Conservation (phyloP, 2,329 filamentous ascomycete species). For the Phaeosphaeria sp. region DNA sequence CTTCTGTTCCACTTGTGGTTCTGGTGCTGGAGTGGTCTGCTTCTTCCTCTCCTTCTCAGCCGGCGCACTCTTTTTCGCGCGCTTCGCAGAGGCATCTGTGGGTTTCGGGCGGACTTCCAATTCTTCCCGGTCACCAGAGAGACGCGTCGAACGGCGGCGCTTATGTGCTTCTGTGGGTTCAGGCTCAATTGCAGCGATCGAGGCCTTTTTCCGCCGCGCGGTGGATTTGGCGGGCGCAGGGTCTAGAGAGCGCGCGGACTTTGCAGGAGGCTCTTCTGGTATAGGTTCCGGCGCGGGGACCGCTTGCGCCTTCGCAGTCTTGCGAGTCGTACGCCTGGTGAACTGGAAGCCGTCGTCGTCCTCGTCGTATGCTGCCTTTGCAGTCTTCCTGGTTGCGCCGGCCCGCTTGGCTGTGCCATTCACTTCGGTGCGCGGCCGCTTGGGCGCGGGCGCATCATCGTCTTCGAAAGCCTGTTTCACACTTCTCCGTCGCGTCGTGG, state of each 20-base stretch:
- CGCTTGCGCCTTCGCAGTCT: conserved; percentile 45
- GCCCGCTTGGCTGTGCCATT: conserved; percentile 48
- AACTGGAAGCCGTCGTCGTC: conserved; percentile 58
- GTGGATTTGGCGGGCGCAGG: conserved; percentile 16
- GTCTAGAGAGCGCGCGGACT: conserved; percentile 23
- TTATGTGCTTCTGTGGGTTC: conserved; percentile 35
- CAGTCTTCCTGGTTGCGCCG: conserved; percentile 43
- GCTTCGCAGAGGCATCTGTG: conserved; percentile 35
- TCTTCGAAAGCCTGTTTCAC: conserved; percentile 53
- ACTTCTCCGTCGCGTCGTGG: conserved; percentile 54
- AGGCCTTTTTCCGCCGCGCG: conserved; percentile 39
- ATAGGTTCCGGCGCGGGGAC: conserved; percentile 34
- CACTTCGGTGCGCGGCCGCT: conserved; percentile 50
- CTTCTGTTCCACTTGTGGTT: conserved; percentile 25
- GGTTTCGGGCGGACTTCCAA: conserved; percentile 33
- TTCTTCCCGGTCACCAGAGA: conserved; percentile 53
- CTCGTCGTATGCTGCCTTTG: conserved; percentile 54
- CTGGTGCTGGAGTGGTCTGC: conserved; percentile 37
- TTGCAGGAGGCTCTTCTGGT: conserved; percentile 34
- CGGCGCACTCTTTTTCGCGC: conserved; percentile 39
- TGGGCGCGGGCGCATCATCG: conserved; percentile 53
- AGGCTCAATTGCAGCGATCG: conserved; percentile 28
- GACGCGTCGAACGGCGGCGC: conserved; percentile 53
- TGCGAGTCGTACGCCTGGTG: conserved; percentile 47
- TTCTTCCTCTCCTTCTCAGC: conserved; percentile 38